Evolutionary conservation across 2,329 filamentous ascomycete species (phyloP).

Genomic region (Hymenoscyphus repandus): DNA sequence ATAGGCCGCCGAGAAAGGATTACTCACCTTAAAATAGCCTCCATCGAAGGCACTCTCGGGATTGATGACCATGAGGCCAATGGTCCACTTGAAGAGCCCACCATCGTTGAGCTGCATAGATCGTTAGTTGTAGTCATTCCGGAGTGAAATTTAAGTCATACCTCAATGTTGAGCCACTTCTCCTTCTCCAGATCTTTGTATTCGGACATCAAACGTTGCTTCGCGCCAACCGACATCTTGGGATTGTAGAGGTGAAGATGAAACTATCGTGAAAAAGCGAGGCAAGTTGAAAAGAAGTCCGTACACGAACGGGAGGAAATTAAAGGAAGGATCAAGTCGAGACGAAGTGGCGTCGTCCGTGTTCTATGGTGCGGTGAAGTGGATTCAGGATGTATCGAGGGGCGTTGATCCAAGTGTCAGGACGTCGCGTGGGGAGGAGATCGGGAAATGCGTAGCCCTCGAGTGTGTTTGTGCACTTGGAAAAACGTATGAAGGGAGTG

Average conservation of each 20-base stretch:
- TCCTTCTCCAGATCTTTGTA: slow-evolving; percentile 77
- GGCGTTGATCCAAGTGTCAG: too few species aligned
- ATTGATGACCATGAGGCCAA: slow-evolving; percentile 90
- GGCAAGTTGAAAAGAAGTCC: neutral
- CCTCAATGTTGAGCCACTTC: slow-evolving; percentile 90
- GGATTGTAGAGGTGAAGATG: neutral
- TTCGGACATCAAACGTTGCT: slow-evolving; percentile 86
- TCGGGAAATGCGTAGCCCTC: too few species aligned
- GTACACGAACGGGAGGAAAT: slow-evolving; percentile 1
- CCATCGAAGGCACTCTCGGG: slow-evolving; percentile 87
- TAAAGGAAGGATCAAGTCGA: neutral
- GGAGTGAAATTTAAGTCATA: slow-evolving; percentile 36
- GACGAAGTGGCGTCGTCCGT: too few species aligned
- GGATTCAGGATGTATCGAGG: too few species aligned
- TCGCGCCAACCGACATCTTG: slow-evolving; percentile 44
- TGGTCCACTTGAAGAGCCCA: slow-evolving; percentile 78
- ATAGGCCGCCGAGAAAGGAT: neutral
- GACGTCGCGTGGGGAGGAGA: too few species aligned
- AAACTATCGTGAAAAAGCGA: neutral
- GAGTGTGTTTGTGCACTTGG: too few species aligned
- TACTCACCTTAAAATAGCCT: slow-evolving; percentile 72
- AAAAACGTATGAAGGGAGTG: neutral
- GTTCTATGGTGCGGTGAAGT: too few species aligned
- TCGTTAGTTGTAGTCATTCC: slow-evolving; percentile 14
- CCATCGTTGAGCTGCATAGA: slow-evolving; percentile 56